These are phyloP conservation scores for Pseudogymnoascus pannorum DNA, from an alignment of 2,329 filamentous ascomycete species.

Conservation along the genomic window DNA sequence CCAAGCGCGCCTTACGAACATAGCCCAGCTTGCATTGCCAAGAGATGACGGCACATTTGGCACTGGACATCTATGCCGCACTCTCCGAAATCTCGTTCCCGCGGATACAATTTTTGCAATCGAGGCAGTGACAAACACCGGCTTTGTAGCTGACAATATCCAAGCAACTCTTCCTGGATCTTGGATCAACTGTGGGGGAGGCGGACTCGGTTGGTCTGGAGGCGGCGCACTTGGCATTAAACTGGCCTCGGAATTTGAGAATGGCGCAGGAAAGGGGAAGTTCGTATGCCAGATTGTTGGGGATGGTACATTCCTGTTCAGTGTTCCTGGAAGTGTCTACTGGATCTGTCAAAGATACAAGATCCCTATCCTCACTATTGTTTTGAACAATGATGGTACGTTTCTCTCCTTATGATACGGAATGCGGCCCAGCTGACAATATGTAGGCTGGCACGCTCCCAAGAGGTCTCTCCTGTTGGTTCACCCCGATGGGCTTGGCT, in stretches of 20 bases:
- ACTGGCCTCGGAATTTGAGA: conserved; percentile 50
- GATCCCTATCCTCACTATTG: conserved; percentile 59
- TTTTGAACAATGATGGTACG: conserved; percentile 57
- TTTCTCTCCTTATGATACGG: background rate
- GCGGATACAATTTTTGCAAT: conserved; percentile 66
- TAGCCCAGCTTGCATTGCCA: conserved; percentile 49
- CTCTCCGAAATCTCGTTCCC: conserved; percentile 48
- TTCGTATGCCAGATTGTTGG: conserved; percentile 60
- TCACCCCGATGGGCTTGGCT: conserved; percentile 56
- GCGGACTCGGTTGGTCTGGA: conserved; percentile 74
- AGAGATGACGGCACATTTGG: conserved; percentile 56
- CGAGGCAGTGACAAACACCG: conserved; percentile 69
- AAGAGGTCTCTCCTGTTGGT: conserved; percentile 54
- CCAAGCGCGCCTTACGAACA: conserved; percentile 49
- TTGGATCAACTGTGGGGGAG: conserved; percentile 76
- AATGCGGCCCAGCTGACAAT: background rate
- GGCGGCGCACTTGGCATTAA: conserved; percentile 71
- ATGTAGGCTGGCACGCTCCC: conserved; percentile 57
- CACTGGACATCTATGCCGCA: conserved; percentile 39
- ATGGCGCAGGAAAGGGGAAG: conserved; percentile 44
- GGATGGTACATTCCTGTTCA: conserved; percentile 61
- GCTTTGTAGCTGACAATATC: conserved; percentile 62
- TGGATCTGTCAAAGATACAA: conserved; percentile 61
- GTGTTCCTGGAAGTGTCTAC: conserved; percentile 57
- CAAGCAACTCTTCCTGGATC: conserved; percentile 60